Evolutionary conservation across 768 basidiomycete species (phyloP).

Genomic region (Amanita rimosa): DNA sequence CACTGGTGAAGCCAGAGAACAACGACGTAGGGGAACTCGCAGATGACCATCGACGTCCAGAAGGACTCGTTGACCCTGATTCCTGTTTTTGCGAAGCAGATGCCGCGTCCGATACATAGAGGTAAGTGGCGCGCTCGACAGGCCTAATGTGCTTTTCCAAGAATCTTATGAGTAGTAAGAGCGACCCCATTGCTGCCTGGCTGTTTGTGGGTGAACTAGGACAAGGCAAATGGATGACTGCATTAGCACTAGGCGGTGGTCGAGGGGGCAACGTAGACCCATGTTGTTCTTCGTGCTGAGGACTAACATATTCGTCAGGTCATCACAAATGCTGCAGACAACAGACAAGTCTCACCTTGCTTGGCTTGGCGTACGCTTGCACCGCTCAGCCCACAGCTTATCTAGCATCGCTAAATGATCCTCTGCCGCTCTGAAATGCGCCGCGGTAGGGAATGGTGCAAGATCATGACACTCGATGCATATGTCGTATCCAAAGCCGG

Average conservation of each 20-base stretch:
- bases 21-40: conserved; percentile 17
- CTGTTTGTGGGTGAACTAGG: conserved; percentile 55
- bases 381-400: conserved; percentile 47
- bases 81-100: conserved; percentile 4
- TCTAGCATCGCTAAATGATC: conserved; percentile 64
- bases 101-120: conserved; percentile 5
- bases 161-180: conserved; percentile 58
- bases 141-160: conserved; percentile 56
- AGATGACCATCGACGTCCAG: conserved; percentile 31
- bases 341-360: conserved; percentile 11
- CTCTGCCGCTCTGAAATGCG: conserved; percentile 63
- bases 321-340: background rate
- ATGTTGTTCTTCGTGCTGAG: conserved; percentile 8
- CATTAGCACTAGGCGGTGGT: conserved; percentile 61
- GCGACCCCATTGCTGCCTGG: conserved; percentile 37
- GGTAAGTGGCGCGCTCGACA: conserved; percentile 10
- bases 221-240: conserved; percentile 67
- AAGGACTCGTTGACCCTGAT: conserved; percentile 5
- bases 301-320: background rate
- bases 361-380: conserved; percentile 15
- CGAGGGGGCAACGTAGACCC: conserved; percentile 33
- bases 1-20: conserved; percentile 10
- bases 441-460: conserved; percentile 59
- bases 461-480: conserved; percentile 84
- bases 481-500: conserved; percentile 68